phyloP scores from a whole-genome alignment of 306 rosid species.

The Geum urbanum region DNA sequence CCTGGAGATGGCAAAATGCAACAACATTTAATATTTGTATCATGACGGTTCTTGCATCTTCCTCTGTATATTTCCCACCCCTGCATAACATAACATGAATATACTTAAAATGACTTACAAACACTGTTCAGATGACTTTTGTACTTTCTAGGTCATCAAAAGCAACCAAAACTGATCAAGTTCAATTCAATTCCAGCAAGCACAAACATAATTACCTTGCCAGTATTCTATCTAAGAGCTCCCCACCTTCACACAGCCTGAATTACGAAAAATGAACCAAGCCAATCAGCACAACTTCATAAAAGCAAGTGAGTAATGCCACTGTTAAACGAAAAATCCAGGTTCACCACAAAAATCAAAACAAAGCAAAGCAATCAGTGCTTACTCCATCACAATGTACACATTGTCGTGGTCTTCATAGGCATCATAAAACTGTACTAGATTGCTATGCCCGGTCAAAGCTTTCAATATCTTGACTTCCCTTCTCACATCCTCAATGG shows the following conservation, averaged over 20 bases:
- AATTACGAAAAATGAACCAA: constrained; percentile 10
- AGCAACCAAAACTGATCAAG: constrained; percentile 13
- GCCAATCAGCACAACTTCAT: neutral
- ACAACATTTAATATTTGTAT: constrained; percentile 71
- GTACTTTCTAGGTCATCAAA: constrained; percentile 11
- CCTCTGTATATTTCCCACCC: constrained; percentile 91
- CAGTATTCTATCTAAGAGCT: constrained; percentile 88
- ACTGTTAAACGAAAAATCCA: neutral
- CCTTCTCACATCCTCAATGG: constrained; percentile 94
- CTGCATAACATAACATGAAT: constrained; percentile 42
- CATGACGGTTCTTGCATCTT: constrained; percentile 80
- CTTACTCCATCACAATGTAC: constrained; percentile 95
- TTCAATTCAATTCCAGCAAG: constrained; percentile 12
- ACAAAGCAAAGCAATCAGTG: constrained; percentile 19
- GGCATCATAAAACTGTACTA: constrained; percentile 70
- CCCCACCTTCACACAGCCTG: constrained; percentile 95
- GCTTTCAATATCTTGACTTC: constrained; percentile 92
- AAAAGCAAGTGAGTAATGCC: too few species aligned
- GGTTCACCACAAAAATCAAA: constrained; percentile 10
- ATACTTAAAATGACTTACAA: neutral
- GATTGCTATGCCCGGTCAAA: constrained; percentile 74
- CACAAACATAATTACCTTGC: constrained; percentile 51
- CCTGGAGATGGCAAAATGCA: constrained; percentile 91
- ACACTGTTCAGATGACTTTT: constrained; percentile 8
- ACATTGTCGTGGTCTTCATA: constrained; percentile 83